These are phyloP conservation scores for Narthecium ossifragum DNA, from an alignment of 106 monocot species.

Conservation along the genomic window DNA sequence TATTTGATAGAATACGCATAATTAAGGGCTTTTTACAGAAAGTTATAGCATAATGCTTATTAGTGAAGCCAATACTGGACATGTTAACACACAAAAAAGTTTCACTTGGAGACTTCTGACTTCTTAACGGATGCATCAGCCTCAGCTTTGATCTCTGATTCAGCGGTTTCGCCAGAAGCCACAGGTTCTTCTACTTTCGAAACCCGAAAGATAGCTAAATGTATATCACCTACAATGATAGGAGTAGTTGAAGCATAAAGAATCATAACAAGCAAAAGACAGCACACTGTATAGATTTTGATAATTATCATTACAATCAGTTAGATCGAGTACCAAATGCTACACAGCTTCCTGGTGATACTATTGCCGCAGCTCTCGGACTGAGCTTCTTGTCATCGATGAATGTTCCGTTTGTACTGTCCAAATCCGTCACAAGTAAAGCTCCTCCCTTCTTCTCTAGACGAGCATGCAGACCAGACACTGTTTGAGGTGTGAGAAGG, in stretches of 20 bases:
- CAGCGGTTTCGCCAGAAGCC: background rate
- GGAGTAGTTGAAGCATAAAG: background rate
- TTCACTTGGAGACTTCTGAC: conserved; percentile 3
- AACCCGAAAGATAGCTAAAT: conserved; percentile 45
- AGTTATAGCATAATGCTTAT: background rate
- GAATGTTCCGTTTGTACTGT: conserved; percentile 67
- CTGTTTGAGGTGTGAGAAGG: conserved; percentile 10
- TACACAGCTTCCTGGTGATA: conserved; percentile 35
- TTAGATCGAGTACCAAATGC: conserved; percentile 32
- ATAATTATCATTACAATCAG: background rate
- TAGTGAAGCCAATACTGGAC: no score
- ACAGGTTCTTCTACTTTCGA: conserved; percentile 17
- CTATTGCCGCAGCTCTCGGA: conserved; percentile 25
- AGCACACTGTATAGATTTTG: background rate
- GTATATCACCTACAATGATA: conserved; percentile 27
- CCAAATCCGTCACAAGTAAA: conserved; percentile 48
- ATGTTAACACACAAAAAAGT: no score
- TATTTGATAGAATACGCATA: background rate
- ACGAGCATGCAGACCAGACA: conserved; percentile 55
- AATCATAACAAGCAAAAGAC: background rate
- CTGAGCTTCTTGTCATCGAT: conserved; percentile 35
- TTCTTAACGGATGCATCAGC: background rate
- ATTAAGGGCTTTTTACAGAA: background rate
- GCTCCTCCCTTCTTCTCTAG: conserved; percentile 51
- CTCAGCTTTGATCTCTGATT: conserved; percentile 1